Conservation (phyloP, 257 asterid genomes). For the Solanum tacnaense region DNA sequence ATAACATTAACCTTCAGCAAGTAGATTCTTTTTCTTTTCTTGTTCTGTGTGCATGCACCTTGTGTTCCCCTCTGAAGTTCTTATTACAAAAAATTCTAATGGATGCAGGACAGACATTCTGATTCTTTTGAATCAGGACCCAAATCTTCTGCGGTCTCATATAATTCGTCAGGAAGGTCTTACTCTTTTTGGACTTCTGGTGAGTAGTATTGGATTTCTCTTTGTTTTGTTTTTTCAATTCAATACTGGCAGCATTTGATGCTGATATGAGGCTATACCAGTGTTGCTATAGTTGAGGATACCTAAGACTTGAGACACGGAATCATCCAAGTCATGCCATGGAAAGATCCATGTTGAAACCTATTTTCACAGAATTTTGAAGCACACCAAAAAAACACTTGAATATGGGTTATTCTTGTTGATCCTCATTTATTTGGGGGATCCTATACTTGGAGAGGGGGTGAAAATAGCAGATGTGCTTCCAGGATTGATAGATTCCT, state of each 20-base stretch:
- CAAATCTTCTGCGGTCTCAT: conserved; percentile 71
- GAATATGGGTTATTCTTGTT: not conserved
- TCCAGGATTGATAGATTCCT: not conserved
- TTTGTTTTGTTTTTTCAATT: not conserved
- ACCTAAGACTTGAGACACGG: not conserved
- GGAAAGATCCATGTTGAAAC: not conserved
- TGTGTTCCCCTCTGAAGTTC: conserved; percentile 4
- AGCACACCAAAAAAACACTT: not conserved
- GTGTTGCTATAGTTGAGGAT: not conserved
- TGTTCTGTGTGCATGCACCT: not conserved
- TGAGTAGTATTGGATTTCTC: conserved; percentile 24
- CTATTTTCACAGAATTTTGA: not conserved
- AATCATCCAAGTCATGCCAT: not conserved
- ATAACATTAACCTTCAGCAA: not conserved
- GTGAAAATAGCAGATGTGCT: not conserved
- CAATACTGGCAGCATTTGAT: not conserved
- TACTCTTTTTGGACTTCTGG: conserved; percentile 72
- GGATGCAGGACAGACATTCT: conserved; percentile 95
- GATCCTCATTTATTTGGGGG: not conserved
- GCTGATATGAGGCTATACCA: not conserved
- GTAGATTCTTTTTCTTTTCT: not conserved
- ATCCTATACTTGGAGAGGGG: not conserved
- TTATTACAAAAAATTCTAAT: conserved; percentile 19
- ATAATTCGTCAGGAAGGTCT: conserved; percentile 65
- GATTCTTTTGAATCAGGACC: conserved; percentile 70